A percentile compares a stretch with the other conserved stretches of the same genome.
Evolutionary conservation across 2,329 filamentous ascomycete genomes (phyloP).

Genomic region (Aspergillus cejpii): DNA sequence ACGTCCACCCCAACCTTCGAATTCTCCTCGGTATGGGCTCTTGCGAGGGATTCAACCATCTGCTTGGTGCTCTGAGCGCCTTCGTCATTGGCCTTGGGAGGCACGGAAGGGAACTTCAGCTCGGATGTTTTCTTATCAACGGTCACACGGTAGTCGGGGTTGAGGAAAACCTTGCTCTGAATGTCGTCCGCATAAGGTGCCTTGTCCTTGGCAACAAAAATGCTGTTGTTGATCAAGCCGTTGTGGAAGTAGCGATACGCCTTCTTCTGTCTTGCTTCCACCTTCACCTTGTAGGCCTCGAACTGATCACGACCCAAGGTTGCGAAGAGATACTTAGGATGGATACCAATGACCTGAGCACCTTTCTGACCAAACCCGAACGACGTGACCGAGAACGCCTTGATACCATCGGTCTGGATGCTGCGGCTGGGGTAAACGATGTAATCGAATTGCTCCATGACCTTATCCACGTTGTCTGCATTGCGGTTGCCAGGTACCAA

Average conservation of each 20-base stretch:
- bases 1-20: slow-evolving; percentile 92
- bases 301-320: slow-evolving; percentile 85
- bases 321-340: slow-evolving; percentile 92
- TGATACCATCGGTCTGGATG: slow-evolving; percentile 96
- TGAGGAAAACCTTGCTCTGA: slow-evolving; percentile 81
- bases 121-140: slow-evolving; percentile 80
- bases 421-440: slow-evolving; percentile 93
- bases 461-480: slow-evolving; percentile 90
- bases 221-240: slow-evolving; percentile 91
- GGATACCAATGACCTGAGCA: slow-evolving; percentile 91
- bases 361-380: slow-evolving; percentile 99
- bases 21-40: slow-evolving; percentile 53
- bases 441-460: slow-evolving; percentile 97
- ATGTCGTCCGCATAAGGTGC: slow-evolving; percentile 85
- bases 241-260: slow-evolving; percentile 99
- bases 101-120: slow-evolving; percentile 64
- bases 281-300: slow-evolving; percentile 74
- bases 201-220: slow-evolving; percentile 93
- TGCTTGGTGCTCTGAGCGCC: slow-evolving; percentile 60
- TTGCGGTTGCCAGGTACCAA: slow-evolving; percentile 96
- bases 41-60: slow-evolving; percentile 70
- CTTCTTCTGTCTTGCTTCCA: slow-evolving; percentile 93
- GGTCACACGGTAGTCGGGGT: slow-evolving; percentile 81
- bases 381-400: slow-evolving; percentile 97
- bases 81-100: slow-evolving; percentile 56